These are phyloP conservation scores for Ophiostoma australiae DNA, from an alignment of 2,329 filamentous ascomycete species.

Conservation along the genomic window DNA sequence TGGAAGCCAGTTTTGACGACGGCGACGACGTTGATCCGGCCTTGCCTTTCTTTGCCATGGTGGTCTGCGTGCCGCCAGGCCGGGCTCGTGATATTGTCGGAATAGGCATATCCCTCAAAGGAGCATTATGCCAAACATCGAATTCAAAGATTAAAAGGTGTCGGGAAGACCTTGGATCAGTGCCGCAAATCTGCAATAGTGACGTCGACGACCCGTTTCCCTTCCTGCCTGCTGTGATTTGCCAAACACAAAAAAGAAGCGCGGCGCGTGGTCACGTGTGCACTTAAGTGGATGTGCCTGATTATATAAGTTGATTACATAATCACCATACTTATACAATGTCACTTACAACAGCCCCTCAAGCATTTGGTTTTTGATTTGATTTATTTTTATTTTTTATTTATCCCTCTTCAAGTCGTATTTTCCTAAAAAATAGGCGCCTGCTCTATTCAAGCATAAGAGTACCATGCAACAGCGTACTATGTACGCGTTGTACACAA, in stretches of 20 bases:
- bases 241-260: not conserved
- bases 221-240: not conserved
- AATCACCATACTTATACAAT: not conserved
- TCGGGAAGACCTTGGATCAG: not conserved
- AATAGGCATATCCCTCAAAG: constrained; percentile 16
- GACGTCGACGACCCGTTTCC: not conserved
- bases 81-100: constrained; percentile 20
- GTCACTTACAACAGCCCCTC: no score
- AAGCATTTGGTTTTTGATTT: no score
- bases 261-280: constrained; percentile 1
- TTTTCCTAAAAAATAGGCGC: no score
- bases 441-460: no score
- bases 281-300: not conserved
- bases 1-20: not conserved
- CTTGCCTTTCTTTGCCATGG: constrained; percentile 16
- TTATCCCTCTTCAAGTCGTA: no score
- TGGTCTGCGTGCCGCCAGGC: constrained; percentile 18
- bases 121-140: not conserved
- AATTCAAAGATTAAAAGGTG: not conserved
- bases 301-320: not conserved
- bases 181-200: not conserved
- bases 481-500: no score
- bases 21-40: constrained; percentile 23
- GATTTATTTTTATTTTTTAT: not conserved
- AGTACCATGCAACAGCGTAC: no score